Percentiles rank a stretch among this genome's conserved stretches.
Conservation (phyloP, 1,284 basidiomycete species). For the Ceratobasidium sp. region DNA sequence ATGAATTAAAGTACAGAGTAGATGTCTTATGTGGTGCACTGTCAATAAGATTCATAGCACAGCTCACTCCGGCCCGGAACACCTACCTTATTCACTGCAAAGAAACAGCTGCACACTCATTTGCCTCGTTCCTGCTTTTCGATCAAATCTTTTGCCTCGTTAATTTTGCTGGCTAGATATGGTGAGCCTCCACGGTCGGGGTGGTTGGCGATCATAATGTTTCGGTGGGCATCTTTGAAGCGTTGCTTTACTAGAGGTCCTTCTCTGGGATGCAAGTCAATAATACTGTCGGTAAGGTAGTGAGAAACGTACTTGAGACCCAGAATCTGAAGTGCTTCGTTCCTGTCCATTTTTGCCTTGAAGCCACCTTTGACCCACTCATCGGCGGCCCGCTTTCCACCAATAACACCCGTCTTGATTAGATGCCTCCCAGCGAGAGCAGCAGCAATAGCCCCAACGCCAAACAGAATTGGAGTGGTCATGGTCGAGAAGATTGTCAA, state of each 20-base stretch:
- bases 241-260: conserved; percentile 69
- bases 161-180: conserved; percentile 97
- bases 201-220: conserved; percentile 94
- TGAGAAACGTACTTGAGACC: conserved; percentile 79
- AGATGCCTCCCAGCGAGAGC: conserved; percentile 78
- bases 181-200: conserved; percentile 96
- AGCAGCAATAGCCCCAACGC: conserved; percentile 79
- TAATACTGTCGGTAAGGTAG: neutral
- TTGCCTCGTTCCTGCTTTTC: conserved; percentile 63
- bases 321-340: conserved; percentile 89
- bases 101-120: neutral
- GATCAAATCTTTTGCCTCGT: conserved; percentile 87
- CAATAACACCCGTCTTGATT: conserved; percentile 59
- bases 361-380: conserved; percentile 95
- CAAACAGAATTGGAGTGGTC: conserved; percentile 73
- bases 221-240: conserved; percentile 89
- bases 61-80: neutral
- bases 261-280: conserved; percentile 61
- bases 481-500: conserved; percentile 45
- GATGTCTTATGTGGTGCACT: too few species aligned
- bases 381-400: conserved; percentile 64
- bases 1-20: too few species aligned
- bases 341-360: conserved; percentile 93
- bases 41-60: too few species aligned
- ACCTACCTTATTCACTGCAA: neutral